Base-by-base conservation (phyloP, 441 rosid genomes). In the Lepidium campestre region DNA sequence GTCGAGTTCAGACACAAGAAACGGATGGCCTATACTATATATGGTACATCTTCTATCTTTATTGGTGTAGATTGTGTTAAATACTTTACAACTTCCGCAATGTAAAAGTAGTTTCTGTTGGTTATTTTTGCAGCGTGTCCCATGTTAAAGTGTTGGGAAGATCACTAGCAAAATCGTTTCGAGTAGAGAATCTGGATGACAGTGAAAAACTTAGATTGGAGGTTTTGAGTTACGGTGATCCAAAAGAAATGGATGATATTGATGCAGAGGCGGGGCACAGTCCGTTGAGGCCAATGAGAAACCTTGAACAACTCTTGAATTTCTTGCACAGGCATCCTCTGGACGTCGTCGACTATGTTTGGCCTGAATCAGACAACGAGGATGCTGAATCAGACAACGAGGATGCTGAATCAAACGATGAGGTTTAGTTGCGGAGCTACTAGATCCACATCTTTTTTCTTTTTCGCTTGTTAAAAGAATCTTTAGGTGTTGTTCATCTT, bases 1-100 rank as follows among this genome's bases (percentile, higher is more conserved):
- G 94, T 62, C 86, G 99, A 61, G 85, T 89, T 72, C 96, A 91
- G 82, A 89, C 68, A 67, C 94, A 90, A 75, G 87, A 83, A 27
- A 83, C 80, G 78, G 96, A 91, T 73, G 85, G 82, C 70, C 68
- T 80, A 67, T 94, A 79, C 80, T 94, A 91, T 49, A 86, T 91
- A 77, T 94, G 98, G 99, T 94, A 69, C 40, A 37, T 45, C 36
- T 59, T 59, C 65, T 49, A 18, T 41, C 41, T 23, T 8, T 46
- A 6, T 25, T 58, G 14, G 23, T 70, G 50, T 20, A 36, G 42
- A 3, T 42, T 36, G 20, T 13, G 22, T 40, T 8, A 8, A n/a
- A 27, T 40, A 17, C 37, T 14, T 19, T 7, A 31, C 31, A 6
- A 60, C 56, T 62, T 58, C 2, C 0, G 59, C 40, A 54, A 6